A percentile compares a stretch with the other conserved stretches of the same genome.
phyloP scores from a whole-genome alignment of 2,329 filamentous ascomycete species.

The Sphaerulina vaccinii region DNA sequence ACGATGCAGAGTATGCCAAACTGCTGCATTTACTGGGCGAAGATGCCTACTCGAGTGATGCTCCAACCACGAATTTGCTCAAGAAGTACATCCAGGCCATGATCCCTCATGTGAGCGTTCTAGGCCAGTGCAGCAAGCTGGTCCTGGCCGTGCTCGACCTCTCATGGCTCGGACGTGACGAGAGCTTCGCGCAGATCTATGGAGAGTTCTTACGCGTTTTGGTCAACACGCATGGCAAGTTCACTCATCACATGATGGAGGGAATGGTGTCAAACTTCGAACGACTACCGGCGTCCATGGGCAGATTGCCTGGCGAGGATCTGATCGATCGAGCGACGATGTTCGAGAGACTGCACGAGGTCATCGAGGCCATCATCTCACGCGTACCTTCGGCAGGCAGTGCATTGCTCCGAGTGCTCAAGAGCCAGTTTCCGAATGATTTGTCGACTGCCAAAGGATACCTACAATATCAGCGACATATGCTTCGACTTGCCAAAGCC shows the following conservation, averaged over 20 bases:
- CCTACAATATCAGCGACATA: slow-evolving; percentile 82
- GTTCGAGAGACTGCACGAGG: slow-evolving; percentile 71
- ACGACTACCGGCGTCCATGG: slow-evolving; percentile 55
- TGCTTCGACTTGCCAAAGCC: slow-evolving; percentile 75
- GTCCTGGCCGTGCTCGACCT: slow-evolving; percentile 59
- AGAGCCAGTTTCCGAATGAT: slow-evolving; percentile 38
- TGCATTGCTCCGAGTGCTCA: slow-evolving; percentile 58
- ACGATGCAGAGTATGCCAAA: slow-evolving; percentile 58
- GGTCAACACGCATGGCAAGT: slow-evolving; percentile 78
- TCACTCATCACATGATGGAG: slow-evolving; percentile 69
- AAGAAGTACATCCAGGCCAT: slow-evolving; percentile 61
- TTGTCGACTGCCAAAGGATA: slow-evolving; percentile 74
- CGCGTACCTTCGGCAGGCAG: slow-evolving; percentile 77
- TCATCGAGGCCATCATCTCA: slow-evolving; percentile 71
- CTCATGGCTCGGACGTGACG: slow-evolving; percentile 62
- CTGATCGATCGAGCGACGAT: slow-evolving; percentile 64
- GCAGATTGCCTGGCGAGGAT: slow-evolving; percentile 55
- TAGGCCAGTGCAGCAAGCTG: slow-evolving; percentile 58
- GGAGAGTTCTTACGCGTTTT: slow-evolving; percentile 60
- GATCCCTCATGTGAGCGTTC: slow-evolving; percentile 54
- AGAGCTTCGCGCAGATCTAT: slow-evolving; percentile 58
- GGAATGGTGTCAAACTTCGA: slow-evolving; percentile 80
- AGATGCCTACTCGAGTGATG: slow-evolving; percentile 38
- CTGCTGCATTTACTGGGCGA: slow-evolving; percentile 39
- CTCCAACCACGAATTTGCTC: slow-evolving; percentile 53